A percentile compares a stretch with the other conserved stretches of the same genome.
phyloP scores from a whole-genome alignment of 106 monocot genomes.

The Dioscorea zingiberensis region DNA sequence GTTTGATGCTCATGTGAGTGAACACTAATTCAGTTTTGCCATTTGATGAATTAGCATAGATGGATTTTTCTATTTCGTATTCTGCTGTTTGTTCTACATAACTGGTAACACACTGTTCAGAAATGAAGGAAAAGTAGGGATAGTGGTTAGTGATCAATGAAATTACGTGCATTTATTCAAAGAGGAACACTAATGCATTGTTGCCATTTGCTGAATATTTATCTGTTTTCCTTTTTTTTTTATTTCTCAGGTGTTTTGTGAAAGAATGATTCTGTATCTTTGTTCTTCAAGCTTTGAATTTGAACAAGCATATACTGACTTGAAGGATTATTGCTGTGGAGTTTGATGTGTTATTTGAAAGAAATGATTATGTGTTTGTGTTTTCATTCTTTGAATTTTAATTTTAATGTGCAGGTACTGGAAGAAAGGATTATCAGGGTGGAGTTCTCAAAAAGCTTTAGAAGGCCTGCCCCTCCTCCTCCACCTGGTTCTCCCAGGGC shows the following conservation, averaged over 20 bases:
- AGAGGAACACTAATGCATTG: neutral
- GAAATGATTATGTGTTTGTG: neutral
- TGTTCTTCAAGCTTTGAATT: no score
- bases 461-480: constrained; percentile 30
- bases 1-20: constrained; percentile 36
- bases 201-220: no score
- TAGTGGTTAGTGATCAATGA: neutral
- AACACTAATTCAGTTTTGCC: neutral
- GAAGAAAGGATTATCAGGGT: constrained; percentile 79
- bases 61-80: neutral
- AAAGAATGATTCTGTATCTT: no score
- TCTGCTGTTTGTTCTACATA: no score
- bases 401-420: constrained; percentile 53
- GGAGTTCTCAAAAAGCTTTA: constrained; percentile 77
- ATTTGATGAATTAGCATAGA: neutral
- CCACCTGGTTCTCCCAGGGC: constrained; percentile 1
- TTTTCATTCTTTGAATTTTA: neutral
- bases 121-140: no score
- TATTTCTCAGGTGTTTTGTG: no score
- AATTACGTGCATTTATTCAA: neutral
- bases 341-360: no score
- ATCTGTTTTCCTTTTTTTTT: no score
- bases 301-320: no score
- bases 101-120: no score
- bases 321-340: no score